phyloP scores from a whole-genome alignment of 345 rosid genomes.

The Mangifera indica region DNA sequence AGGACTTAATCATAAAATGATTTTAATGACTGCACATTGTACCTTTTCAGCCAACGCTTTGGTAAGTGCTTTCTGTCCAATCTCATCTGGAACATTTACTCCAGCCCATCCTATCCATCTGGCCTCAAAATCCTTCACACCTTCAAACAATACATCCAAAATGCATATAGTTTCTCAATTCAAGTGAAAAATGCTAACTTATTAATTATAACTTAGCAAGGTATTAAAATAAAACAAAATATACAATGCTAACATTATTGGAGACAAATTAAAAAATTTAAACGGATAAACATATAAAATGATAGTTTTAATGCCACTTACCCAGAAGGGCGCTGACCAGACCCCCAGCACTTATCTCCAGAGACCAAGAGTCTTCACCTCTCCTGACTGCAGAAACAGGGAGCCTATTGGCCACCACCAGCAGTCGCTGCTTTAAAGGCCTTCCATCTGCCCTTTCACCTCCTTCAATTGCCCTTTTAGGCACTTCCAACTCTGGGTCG shows the following conservation, averaged over 20 bases:
- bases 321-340: slow-evolving; percentile 95
- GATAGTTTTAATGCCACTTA: slow-evolving; percentile 23
- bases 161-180: slow-evolving; percentile 30
- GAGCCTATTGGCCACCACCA: slow-evolving; percentile 96
- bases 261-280: neutral
- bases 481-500: slow-evolving; percentile 66
- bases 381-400: slow-evolving; percentile 96
- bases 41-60: slow-evolving; percentile 98
- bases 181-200: neutral
- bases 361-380: slow-evolving; percentile 93
- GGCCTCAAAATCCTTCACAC: slow-evolving; percentile 97
- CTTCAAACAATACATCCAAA: slow-evolving; percentile 48
- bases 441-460: slow-evolving; percentile 62
- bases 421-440: slow-evolving; percentile 74
- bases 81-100: slow-evolving; percentile 95
- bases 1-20: slow-evolving; percentile 5
- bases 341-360: slow-evolving; percentile 98
- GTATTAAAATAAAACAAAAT: neutral
- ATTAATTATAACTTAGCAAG: neutral
- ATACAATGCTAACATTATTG: neutral
- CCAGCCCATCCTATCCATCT: slow-evolving; percentile 99
- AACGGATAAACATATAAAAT: neutral
- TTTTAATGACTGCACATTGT: neutral
- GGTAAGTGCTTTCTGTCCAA: slow-evolving; percentile 89
- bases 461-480: slow-evolving; percentile 45